phyloP scores from a whole-genome alignment of 2,329 filamentous ascomycete genomes.

The Myriosclerotinia duriaeana region DNA sequence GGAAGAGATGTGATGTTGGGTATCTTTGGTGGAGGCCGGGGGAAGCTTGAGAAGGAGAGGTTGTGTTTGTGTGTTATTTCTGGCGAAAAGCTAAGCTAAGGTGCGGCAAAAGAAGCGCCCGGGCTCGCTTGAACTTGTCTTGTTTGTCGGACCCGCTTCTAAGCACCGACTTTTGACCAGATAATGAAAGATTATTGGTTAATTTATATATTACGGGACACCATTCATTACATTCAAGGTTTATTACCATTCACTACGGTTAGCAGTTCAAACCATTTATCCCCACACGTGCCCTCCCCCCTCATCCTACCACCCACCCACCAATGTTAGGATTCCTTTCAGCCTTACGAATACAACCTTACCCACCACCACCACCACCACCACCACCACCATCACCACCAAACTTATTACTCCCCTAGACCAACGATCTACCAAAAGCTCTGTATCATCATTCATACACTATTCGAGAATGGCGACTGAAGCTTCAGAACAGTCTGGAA shows the following conservation, averaged over 20 bases:
- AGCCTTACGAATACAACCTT: too few relatives aligned
- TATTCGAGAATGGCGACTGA: neutral
- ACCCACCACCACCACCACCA: too few relatives aligned
- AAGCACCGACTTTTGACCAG: neutral
- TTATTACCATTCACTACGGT: neutral
- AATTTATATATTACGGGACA: neutral
- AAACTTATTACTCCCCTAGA: neutral
- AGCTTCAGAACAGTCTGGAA: neutral
- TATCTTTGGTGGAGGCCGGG: conserved; percentile 3
- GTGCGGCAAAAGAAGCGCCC: conserved; percentile 21
- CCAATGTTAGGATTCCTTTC: too few relatives aligned
- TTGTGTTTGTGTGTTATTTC: conserved; percentile 21
- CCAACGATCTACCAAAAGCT: neutral
- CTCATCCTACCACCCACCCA: neutral
- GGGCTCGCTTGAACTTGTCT: conserved; percentile 18
- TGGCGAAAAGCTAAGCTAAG: conserved; percentile 20
- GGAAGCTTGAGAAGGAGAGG: neutral
- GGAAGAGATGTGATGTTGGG: conserved; percentile 12
- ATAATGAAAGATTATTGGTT: conserved; percentile 4
- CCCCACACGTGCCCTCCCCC: too few relatives aligned
- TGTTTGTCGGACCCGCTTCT: neutral
- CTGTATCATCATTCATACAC: neutral
- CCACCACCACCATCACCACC: neutral
- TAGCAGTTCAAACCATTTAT: neutral
- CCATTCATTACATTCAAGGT: too few relatives aligned